A percentile compares a stretch with the other conserved stretches of the same genome.
phyloP scores from a whole-genome alignment of 2,329 filamentous ascomycete genomes.

The Colletotrichum nymphaeae region DNA sequence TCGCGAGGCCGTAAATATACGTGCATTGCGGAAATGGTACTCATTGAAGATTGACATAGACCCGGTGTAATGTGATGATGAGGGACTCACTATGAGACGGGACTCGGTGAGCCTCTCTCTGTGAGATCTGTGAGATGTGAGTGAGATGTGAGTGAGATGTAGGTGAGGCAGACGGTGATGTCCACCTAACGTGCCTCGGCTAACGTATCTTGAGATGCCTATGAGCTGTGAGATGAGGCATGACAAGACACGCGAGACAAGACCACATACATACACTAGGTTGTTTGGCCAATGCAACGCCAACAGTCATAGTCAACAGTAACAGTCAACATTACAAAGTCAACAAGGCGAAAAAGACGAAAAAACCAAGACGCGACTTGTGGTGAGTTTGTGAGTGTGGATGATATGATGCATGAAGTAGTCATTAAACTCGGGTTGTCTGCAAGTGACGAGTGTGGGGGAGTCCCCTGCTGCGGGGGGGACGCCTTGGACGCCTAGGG shows the following conservation, averaged over 20 bases:
- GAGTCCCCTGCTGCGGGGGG: slow-evolving; percentile 20
- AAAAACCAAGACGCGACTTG: neutral
- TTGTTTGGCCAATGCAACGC: neutral
- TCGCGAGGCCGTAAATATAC: neutral
- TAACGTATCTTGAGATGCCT: neutral
- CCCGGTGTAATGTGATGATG: neutral
- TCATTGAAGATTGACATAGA: neutral
- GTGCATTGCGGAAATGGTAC: neutral
- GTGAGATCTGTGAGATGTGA: too few species aligned
- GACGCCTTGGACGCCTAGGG: neutral
- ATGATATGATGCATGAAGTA: slow-evolving; percentile 14
- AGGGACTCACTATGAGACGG: neutral
- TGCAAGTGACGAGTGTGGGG: slow-evolving; percentile 24
- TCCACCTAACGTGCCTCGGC: neutral
- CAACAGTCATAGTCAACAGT: neutral
- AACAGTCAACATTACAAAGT: neutral
- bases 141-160: too few species aligned
- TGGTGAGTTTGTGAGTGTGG: neutral
- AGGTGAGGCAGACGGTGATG: too few species aligned
- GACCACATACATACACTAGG: too few species aligned
- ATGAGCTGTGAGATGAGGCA: neutral
- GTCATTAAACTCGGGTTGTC: slow-evolving; percentile 21
- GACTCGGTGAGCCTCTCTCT: too few species aligned
- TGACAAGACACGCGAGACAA: neutral
- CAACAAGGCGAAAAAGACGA: neutral